Evolutionary conservation across 2,329 filamentous ascomycete species (phyloP).

Genomic region (Cordyceps farinosa): DNA sequence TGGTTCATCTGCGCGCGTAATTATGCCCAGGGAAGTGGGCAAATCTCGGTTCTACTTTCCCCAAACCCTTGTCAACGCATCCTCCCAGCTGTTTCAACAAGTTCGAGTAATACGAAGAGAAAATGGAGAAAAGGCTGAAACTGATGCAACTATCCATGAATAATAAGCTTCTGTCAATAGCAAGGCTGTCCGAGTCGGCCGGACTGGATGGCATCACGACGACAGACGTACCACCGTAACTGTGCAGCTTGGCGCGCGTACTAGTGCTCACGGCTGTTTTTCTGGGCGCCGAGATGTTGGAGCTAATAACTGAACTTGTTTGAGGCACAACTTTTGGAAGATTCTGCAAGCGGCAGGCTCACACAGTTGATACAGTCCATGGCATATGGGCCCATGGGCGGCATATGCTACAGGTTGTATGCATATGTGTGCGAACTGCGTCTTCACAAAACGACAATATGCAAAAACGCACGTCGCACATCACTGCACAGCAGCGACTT

Average conservation of each 20-base stretch:
- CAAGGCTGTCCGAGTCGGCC: neutral
- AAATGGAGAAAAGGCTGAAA: neutral
- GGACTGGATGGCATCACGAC: neutral
- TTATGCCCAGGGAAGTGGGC: neutral
- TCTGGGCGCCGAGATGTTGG: neutral
- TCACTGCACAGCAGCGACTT: neutral
- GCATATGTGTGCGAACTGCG: neutral
- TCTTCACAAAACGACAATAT: neutral
- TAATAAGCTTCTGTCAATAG: conserved; percentile 2
- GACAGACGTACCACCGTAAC: neutral
- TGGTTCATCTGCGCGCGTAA: neutral
- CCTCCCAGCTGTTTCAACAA: too few species aligned
- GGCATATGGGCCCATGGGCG: neutral
- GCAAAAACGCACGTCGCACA: neutral
- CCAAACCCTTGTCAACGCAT: neutral
- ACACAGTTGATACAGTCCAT: neutral
- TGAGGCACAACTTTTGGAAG: too few species aligned
- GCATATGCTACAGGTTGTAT: neutral
- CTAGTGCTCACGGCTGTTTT: neutral
- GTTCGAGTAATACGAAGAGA: neutral
- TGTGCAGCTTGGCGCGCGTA: neutral
- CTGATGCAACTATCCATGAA: neutral
- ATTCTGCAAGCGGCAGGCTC: too few species aligned
- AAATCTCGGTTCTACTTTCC: neutral
- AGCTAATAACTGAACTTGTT: neutral